Evolutionary conservation across 345 rosid species (phyloP), one percentile per base, ranked within the genome.

Genomic region (Euphorbia peplus): DNA sequence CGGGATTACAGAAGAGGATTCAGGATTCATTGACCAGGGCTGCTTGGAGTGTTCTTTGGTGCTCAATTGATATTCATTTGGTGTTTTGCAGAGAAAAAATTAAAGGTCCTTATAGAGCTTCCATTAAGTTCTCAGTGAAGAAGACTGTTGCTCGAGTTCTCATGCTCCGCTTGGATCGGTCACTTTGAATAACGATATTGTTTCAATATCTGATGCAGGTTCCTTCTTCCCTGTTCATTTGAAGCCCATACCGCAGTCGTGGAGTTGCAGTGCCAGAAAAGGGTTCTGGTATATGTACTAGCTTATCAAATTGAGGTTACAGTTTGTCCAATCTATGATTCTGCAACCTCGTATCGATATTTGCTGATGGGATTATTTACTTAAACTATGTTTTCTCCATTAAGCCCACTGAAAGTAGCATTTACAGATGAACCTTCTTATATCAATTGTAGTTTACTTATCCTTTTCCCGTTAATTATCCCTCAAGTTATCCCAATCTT

Each of bases 181-280:
- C n/a, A n/a, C n/a, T n/a, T n/a, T 59, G 24, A 30, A 35, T 60
- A 32, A 32, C 64, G 5, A 39, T 4, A 14, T 56, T 56, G 35
- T 60, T 60, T 44, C 12, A 39, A 21, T 21, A 37, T 39, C 25
- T 41, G 25, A 22, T 62, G 66, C 19, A 39, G 65, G 66, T 62
- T 60, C 26, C 25, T 3, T 25, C 26, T 60, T 35, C 46, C 25
- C 3, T 25, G 57, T 35, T n/a, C 26, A 0, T 19, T 41, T 39
- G 50, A 21, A 9, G 48, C 29, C 44, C 4, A 6, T 37, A 37
- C 30, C 28, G 3, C 30, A 24, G 6, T 54, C 25, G 3, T 3
- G 59, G 29, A 54, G 25, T 54, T 21, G 30, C 15, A 22, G 1
- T 53, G 28, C 4, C 11, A 39, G 0, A 52, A 24, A 52, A 21